phyloP scores from a whole-genome alignment of 108 stramenopile genomes.

The Pseudonitzschia multiseries region DNA sequence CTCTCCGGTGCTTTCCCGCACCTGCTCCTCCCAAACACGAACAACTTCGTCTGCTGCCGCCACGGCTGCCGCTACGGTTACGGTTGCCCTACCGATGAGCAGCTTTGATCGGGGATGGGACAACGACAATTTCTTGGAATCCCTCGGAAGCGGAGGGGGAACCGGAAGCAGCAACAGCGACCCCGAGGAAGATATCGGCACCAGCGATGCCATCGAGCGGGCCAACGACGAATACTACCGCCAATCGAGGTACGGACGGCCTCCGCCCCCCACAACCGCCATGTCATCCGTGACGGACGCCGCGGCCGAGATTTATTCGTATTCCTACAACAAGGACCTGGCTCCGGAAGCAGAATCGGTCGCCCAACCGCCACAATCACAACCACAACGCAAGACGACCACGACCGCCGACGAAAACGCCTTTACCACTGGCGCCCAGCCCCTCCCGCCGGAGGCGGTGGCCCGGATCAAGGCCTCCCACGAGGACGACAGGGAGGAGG shows the following conservation, averaged over 20 bases:
- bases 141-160: neutral
- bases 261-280: too few species aligned
- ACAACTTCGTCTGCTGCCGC: too few species aligned
- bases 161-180: neutral
- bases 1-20: neutral
- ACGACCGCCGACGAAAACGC: neutral
- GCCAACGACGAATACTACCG: slow-evolving; percentile 13
- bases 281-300: too few species aligned
- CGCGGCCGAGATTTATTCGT: neutral
- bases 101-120: slow-evolving; percentile 9
- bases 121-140: slow-evolving; percentile 18
- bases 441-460: neutral
- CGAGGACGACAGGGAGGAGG: slow-evolving; percentile 25
- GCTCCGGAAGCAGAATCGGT: neutral
- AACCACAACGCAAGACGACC: neutral
- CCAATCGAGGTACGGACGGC: slow-evolving; percentile 7
- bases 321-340: slow-evolving; percentile 8
- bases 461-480: neutral
- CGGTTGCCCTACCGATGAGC: neutral
- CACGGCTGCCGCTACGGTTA: neutral
- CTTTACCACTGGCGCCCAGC: neutral
- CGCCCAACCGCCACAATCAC: neutral
- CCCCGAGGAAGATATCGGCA: neutral
- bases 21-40: too few species aligned
- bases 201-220: neutral